Evolutionary conservation across 164 flowering plant species (phyloP), one percentile per base, ranked within the genome.

Genomic region (Hamamelis virginiana): DNA sequence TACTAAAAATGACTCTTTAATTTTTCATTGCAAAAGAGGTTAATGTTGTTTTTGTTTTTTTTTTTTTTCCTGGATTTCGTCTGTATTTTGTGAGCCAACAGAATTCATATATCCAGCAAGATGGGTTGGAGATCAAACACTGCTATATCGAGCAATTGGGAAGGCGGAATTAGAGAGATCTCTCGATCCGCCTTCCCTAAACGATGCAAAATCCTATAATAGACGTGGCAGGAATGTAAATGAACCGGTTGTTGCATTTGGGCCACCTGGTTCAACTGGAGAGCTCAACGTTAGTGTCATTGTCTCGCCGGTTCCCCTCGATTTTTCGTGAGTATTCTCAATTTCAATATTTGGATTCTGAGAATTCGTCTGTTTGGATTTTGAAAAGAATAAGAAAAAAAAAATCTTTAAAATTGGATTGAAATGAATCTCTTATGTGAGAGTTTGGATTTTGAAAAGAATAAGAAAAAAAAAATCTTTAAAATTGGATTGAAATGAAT

Each of bases 271-370:
- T 3, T 85, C 98, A 4, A 86, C 52, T 23, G 99, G 99, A 22
- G 99, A 92, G 85, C 96, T 92, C 68, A 92, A 96, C 59, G 93
- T 92, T 46, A 96, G 99, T 61, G 95, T 92, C 75, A 87, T 96
- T 59, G 96, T 89, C 48, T 86, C 99, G 1, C 84, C 88, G 0
- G 94, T 91, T 28, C 83, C 97, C 16, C 81, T 60, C 10, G 87
- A 87, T 74, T 96, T 96, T 86, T 82, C 93, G 98, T 89, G 50
- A 88, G 96, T 59, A 26, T 27, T 45, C n/a, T 28, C 27, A 26
- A 10, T 23, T n/a, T n/a, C n/a, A n/a, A n/a, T n/a, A n/a, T n/a
- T n/a, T n/a, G n/a, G n/a, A n/a, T n/a, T n/a, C n/a, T n/a, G n/a
- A n/a, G n/a, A n/a, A n/a, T n/a, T n/a, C n/a, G n/a, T n/a, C n/a